A percentile compares a stretch with the other conserved stretches of the same genome.
Conservation (phyloP, 2,329 filamentous ascomycete genomes). For the Aspergillus felis region DNA sequence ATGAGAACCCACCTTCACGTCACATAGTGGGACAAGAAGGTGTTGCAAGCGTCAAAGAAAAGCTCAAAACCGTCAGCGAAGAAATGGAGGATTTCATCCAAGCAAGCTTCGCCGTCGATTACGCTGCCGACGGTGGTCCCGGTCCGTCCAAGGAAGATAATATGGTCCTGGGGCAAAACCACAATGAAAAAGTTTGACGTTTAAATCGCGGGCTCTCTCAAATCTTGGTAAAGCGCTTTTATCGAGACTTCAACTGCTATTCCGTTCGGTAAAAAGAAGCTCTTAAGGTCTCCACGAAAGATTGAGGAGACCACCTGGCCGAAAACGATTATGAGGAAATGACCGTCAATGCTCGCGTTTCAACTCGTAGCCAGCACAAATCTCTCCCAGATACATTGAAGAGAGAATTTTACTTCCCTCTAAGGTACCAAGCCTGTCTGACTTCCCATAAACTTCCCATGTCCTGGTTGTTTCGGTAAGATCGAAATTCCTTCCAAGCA, state of each 20-base stretch:
- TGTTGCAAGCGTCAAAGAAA: conserved; percentile 84
- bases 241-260: background rate
- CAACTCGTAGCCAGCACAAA: background rate
- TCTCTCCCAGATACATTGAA: background rate
- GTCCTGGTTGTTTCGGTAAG: conserved; percentile 43
- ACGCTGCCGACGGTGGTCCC: conserved; percentile 28
- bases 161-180: conserved; percentile 9
- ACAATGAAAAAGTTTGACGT: conserved; percentile 12
- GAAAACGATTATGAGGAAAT: no score
- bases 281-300: background rate
- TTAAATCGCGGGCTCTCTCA: conserved; percentile 1
- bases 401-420: conserved; percentile 12
- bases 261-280: background rate
- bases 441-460: conserved; percentile 45
- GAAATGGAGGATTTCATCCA: conserved; percentile 96
- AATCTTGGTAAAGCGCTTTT: background rate
- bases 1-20: conserved; percentile 89
- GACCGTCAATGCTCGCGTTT: background rate
- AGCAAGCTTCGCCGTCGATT: conserved; percentile 77
- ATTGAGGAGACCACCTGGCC: background rate
- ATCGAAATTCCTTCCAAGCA: conserved; percentile 44
- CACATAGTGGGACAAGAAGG: conserved; percentile 94
- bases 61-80: conserved; percentile 92
- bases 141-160: conserved; percentile 17
- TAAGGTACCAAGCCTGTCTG: conserved; percentile 38